Evolutionary conservation across 2,329 filamentous ascomycete species (phyloP), one percentile per base, ranked within the genome.

Genomic region (Microcyclosporella mali): DNA sequence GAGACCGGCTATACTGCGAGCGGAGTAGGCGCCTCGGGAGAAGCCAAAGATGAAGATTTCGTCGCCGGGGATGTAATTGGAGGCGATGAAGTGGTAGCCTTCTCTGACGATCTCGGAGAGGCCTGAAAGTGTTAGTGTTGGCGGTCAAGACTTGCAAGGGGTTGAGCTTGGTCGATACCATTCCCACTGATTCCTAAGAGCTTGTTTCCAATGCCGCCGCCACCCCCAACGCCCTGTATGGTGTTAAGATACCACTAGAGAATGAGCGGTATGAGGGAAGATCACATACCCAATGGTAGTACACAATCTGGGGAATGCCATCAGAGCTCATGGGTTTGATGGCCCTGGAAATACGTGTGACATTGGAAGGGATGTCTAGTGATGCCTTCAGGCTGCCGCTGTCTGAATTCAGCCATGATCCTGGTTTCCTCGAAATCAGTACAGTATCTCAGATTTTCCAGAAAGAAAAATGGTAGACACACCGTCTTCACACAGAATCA

Each of bases 31-130:
- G 6, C 70, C 70, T 10, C 70, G 61, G 3, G 66, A 70, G 58
- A 72, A 73, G 18, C 70, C 70, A 41, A 72, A 68, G 45, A 72
- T 66, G 53, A 70, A 70, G 37, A 73, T 70, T 49, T 72, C 65
- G 40, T 73, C 74, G 41, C 73, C 73, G 1, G 65, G 65, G n/a
- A 66, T 60, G 50, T 71, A 77, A 56, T 77, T 77, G 42, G 71
- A 70, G n/a, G 69, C 66, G 2, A 77, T 58, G 53, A 75, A 77
- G 6, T 65, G 65, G 40, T 77, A 74, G 0, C 63, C 68, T 56
- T 72, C 67, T 10, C 70, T 61, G 3, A 75, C 67, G 35, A 70
- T 70, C 27, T 73, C 70, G 3, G 60, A 59, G 8, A 74, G 59
- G 4, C 71, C 70, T 52, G 29, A 6, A 8, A 12, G 11, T 17